Percentiles rank a stretch among this genome's conserved stretches.
Evolutionary conservation across 2,329 filamentous ascomycete genomes (phyloP).

Genomic region (Oidium heveae): DNA sequence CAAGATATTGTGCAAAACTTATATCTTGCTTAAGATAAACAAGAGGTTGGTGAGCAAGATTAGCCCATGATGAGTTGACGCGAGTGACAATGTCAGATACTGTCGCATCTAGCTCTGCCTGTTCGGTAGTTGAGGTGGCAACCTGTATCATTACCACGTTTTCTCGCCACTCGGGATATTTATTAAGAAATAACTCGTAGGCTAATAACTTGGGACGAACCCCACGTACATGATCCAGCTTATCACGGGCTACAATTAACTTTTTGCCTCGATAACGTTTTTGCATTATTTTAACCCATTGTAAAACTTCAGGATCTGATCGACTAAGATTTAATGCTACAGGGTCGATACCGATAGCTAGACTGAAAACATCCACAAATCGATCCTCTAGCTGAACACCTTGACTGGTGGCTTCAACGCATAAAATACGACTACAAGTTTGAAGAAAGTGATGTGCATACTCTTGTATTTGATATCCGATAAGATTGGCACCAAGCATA

Average conservation of each 20-base stretch:
- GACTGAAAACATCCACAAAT: slow-evolving; percentile 67
- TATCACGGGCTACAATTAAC: slow-evolving; percentile 79
- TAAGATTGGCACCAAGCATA: slow-evolving; percentile 74
- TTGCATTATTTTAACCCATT: slow-evolving; percentile 57
- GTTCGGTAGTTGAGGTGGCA: slow-evolving; percentile 70
- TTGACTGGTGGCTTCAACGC: slow-evolving; percentile 70
- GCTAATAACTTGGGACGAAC: slow-evolving; percentile 82
- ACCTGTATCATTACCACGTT: slow-evolving; percentile 84
- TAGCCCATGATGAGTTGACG: slow-evolving; percentile 79
- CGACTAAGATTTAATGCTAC: slow-evolving; percentile 47
- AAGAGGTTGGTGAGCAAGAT: slow-evolving; percentile 72
- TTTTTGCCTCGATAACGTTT: slow-evolving; percentile 72
- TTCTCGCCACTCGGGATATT: slow-evolving; percentile 72
- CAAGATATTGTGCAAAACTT: slow-evolving; percentile 78
- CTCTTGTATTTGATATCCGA: slow-evolving; percentile 84
- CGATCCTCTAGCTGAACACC: slow-evolving; percentile 79
- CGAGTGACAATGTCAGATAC: slow-evolving; percentile 86
- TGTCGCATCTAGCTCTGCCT: slow-evolving; percentile 63
- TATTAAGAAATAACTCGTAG: slow-evolving; percentile 77
- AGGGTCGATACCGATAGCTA: slow-evolving; percentile 81
- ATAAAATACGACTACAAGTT: slow-evolving; percentile 75
- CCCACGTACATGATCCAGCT: slow-evolving; percentile 77
- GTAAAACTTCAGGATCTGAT: slow-evolving; percentile 42
- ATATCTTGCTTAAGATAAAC: slow-evolving; percentile 93
- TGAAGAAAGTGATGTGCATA: slow-evolving; percentile 88